Base-by-base conservation (phyloP, 169 alveolate genomes). In the Cryptosporidium viatorum region DNA sequence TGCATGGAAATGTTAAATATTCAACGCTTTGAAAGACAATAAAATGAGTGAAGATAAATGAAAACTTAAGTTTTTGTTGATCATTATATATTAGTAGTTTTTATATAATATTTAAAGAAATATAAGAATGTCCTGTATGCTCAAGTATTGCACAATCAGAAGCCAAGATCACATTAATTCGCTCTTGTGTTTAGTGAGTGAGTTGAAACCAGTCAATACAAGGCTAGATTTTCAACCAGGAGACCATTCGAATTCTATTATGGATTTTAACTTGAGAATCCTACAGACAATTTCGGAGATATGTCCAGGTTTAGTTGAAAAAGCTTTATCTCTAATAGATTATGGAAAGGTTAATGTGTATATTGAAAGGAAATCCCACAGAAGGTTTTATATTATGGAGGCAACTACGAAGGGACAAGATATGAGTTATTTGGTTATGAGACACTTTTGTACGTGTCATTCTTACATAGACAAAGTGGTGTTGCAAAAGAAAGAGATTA, bases 371-470 rank as follows among this genome's bases (percentile, higher is more conserved):
- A 80, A 62, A 7, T 43, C 80, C 18, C 29, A 14, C 7, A 10
- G 89, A 43, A 59, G 89, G 43, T 80, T 80, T 18, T 80, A 80
- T 39, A 37, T 65, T 45, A 52, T 80, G 65, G 89, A 65, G 16
- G 62, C 71, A 16, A 62, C 60, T 33, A 23, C 67, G 3, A 59
- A 80, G 41, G 74, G 41, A 2, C 51, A 52, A n/a, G 75, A 65
- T n/a, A 16, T 41, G 21, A 80, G 35, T 33, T 80, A 80, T n/a
- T 6, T 80, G 55, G 89, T 80, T 3, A 80, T 80, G 89, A 37
- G 50, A 80, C 75, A 80, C 33, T 80, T 80, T 43, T 80, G 89
- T 39, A 33, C 89, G 21, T 80, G 89, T 18, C 60, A 58, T 41
- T 80, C 89, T 18, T 80, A 41, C 45, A 80, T 80, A 37, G 68